A percentile compares a stretch with the other conserved stretches of the same genome.
Conservation (phyloP, 192 early-diverging fungal species). For the Physocladia obscura region DNA sequence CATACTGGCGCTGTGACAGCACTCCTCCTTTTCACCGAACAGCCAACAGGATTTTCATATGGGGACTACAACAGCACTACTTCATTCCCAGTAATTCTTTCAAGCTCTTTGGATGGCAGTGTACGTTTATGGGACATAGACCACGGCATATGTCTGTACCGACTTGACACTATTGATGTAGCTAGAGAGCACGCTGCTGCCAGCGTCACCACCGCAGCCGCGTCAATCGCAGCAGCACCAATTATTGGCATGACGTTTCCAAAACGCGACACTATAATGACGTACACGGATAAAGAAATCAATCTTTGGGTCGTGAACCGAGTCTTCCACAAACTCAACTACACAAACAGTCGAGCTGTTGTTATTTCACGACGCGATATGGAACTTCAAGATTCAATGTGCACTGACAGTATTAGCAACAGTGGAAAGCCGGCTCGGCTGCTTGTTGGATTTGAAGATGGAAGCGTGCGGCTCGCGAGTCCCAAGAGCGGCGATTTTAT, state of each 20-base stretch:
- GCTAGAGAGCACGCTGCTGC: no score
- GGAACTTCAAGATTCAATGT: neutral
- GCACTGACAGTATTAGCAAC: no score
- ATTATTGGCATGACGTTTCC: slow-evolving; percentile 34
- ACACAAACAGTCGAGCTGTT: neutral
- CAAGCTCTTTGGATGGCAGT: slow-evolving; percentile 46
- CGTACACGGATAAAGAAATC: slow-evolving; percentile 16
- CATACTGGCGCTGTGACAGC: slow-evolving; percentile 43
- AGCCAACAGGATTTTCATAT: slow-evolving; percentile 6
- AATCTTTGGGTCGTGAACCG: slow-evolving; percentile 44
- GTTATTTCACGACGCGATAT: slow-evolving; percentile 1
- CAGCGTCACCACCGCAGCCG: no score
- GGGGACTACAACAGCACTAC: neutral
- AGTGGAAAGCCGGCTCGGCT: slow-evolving; percentile 16
- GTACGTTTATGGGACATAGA: slow-evolving; percentile 54
- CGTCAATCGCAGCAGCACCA: no score
- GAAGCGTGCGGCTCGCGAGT: slow-evolving; percentile 28
- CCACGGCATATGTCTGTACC: slow-evolving; percentile 34
- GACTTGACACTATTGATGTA: slow-evolving; percentile 36
- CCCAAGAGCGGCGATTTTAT: slow-evolving; percentile 32
- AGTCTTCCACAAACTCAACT: slow-evolving; percentile 29
- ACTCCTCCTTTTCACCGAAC: slow-evolving; percentile 36
- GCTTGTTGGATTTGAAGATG: slow-evolving; percentile 24
- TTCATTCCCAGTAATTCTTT: slow-evolving; percentile 33
- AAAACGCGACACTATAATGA: slow-evolving; percentile 36